Evolutionary conservation across 768 basidiomycete genomes (phyloP).

Genomic region (Tylopilus plumbeoviolaceoides): DNA sequence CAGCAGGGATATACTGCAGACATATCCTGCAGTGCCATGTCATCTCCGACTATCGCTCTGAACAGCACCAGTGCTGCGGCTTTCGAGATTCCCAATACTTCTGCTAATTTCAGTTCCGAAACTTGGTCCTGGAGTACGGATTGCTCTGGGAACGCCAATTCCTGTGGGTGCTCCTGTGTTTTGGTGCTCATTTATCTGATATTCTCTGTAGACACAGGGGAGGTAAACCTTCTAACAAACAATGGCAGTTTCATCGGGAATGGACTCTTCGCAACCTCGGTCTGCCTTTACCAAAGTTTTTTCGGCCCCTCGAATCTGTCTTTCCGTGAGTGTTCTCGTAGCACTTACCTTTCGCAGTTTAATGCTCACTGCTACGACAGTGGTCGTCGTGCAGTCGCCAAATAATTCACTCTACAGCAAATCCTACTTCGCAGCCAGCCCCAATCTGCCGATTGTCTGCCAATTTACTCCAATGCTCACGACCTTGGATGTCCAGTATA

Average conservation of each 20-base stretch:
- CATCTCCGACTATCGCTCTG: neutral
- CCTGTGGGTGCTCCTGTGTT: neutral
- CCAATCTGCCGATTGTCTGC: neutral
- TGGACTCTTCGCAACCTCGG: neutral
- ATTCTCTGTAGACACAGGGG: neutral
- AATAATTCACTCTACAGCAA: neutral
- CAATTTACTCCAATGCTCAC: neutral
- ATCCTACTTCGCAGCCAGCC: neutral
- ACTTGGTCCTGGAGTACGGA: neutral
- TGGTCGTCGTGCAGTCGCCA: neutral
- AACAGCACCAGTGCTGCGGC: neutral
- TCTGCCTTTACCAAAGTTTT: neutral
- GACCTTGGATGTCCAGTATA: neutral
- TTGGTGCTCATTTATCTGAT: neutral
- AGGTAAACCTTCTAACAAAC: neutral
- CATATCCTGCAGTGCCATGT: neutral
- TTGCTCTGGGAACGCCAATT: neutral
- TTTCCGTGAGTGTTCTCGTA: neutral
- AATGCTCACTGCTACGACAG: neutral
- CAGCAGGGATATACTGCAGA: constrained; percentile 1
- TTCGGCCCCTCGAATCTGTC: neutral
- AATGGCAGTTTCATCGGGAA: neutral
- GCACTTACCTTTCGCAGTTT: neutral
- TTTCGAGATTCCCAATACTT: neutral
- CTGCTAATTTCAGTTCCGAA: neutral